phyloP scores from a whole-genome alignment of 148 eudicot species.

The Fagopyrum esculentum region DNA sequence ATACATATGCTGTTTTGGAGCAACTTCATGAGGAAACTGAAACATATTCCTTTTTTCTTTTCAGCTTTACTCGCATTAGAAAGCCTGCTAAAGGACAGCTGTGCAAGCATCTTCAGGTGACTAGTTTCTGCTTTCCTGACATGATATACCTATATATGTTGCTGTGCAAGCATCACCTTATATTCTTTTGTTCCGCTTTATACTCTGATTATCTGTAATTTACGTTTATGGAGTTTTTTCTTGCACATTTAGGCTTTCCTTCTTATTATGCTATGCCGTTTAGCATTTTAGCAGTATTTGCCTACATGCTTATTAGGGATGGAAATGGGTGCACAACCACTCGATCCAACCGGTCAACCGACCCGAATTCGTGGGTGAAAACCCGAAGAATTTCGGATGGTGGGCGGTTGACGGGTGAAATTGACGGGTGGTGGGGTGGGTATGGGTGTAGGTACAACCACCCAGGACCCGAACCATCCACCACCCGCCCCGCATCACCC shows the following conservation, averaged over 20 bases:
- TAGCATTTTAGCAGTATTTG: neutral
- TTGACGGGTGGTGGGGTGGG: too few species aligned
- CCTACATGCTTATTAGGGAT: neutral
- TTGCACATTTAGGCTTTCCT: neutral
- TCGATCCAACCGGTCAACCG: too few species aligned
- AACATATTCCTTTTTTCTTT: conserved; percentile 2
- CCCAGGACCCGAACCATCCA: too few species aligned
- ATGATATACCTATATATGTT: neutral
- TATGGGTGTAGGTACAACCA: too few species aligned
- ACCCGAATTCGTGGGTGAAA: too few species aligned
- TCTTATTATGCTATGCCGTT: neutral
- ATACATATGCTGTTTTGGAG: neutral
- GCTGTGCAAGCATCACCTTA: neutral
- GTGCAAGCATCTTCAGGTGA: conserved; percentile 92
- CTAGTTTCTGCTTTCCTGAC: conserved; percentile 12
- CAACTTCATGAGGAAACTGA: conserved; percentile 4
- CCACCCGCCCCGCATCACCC: too few species aligned
- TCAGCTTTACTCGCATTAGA: conserved; percentile 64
- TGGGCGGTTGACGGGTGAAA: too few species aligned
- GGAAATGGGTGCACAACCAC: too few species aligned
- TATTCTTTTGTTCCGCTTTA: neutral
- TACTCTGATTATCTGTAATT: neutral
- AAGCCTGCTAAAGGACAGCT: conserved; percentile 72
- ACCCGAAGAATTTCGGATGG: too few species aligned
- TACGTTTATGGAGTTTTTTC: neutral